phyloP scores from a whole-genome alignment of 2,329 filamentous ascomycete species.

The Alternaria conjuncta region DNA sequence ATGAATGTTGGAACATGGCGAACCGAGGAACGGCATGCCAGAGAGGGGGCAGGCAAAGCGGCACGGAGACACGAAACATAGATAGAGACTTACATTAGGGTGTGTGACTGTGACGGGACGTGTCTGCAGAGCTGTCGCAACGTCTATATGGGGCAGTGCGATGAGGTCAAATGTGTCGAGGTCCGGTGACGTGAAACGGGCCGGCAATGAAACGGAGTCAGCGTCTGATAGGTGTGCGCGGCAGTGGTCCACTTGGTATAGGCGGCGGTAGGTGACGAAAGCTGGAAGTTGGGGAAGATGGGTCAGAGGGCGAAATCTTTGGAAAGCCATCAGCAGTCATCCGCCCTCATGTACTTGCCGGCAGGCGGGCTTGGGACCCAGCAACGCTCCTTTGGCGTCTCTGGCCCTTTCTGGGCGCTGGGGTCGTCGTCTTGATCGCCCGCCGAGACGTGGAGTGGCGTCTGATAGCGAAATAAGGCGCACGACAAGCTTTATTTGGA shows the following conservation, averaged over 20 bases:
- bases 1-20: background rate
- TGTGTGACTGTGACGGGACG: slow-evolving; percentile 14
- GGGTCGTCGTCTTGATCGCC: slow-evolving; percentile 40
- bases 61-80: slow-evolving; percentile 1
- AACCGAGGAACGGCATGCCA: background rate
- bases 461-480: slow-evolving; percentile 46
- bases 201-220: slow-evolving; percentile 28
- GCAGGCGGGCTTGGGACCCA: slow-evolving; percentile 24
- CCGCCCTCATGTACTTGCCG: slow-evolving; percentile 28
- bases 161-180: slow-evolving; percentile 1
- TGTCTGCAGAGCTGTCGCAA: background rate
- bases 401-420: slow-evolving; percentile 39
- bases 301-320: slow-evolving; percentile 20
- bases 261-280: background rate
- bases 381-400: slow-evolving; percentile 24
- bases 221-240: slow-evolving; percentile 15
- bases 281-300: background rate
- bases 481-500: slow-evolving; percentile 49
- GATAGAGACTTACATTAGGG: slow-evolving; percentile 20
- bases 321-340: slow-evolving; percentile 26
- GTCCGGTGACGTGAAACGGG: slow-evolving; percentile 26
- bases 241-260: slow-evolving; percentile 6
- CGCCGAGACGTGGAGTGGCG: slow-evolving; percentile 46
- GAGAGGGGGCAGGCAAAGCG: background rate
- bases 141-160: slow-evolving; percentile 11